Evolutionary conservation across 495 filamentous ascomycete species (phyloP).

Genomic region (Neurospora intermedia): DNA sequence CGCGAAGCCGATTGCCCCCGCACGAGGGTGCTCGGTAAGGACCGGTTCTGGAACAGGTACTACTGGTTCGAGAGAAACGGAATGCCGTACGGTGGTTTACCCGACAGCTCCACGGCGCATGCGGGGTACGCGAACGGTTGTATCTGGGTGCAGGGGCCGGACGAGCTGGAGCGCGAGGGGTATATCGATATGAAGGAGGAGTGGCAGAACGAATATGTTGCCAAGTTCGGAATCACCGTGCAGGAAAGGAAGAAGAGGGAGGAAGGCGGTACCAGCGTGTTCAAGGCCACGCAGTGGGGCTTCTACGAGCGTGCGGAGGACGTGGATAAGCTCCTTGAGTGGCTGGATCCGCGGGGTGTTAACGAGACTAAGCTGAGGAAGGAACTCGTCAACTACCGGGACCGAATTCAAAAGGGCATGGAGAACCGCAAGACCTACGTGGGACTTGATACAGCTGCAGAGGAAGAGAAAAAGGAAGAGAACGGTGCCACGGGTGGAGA

Average conservation of each 20-base stretch:
- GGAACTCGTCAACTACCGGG: constrained; percentile 67
- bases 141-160: constrained; percentile 92
- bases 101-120: constrained; percentile 73
- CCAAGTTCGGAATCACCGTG: constrained; percentile 66
- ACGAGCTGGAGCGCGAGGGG: constrained; percentile 76
- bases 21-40: constrained; percentile 78
- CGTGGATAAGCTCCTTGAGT: constrained; percentile 68
- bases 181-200: constrained; percentile 61
- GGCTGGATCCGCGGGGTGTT: constrained; percentile 76
- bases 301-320: constrained; percentile 73
- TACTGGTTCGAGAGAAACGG: constrained; percentile 99
- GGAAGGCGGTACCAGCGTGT: constrained; percentile 72
- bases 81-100: constrained; percentile 89
- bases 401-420: constrained; percentile 74
- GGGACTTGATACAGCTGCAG: constrained; percentile 24
- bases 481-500: constrained; percentile 13
- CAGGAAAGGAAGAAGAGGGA: constrained; percentile 77
- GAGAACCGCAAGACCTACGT: constrained; percentile 63
- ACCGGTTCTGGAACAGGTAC: constrained; percentile 95
- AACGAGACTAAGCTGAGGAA: constrained; percentile 79
- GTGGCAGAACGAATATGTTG: constrained; percentile 49
- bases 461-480: constrained; percentile 43
- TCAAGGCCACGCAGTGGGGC: constrained; percentile 74
- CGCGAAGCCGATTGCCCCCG: constrained; percentile 88
- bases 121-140: constrained; percentile 89